phyloP scores from a whole-genome alignment of 805 yeast genomes.

The Hanseniaspora osmophila region DNA sequence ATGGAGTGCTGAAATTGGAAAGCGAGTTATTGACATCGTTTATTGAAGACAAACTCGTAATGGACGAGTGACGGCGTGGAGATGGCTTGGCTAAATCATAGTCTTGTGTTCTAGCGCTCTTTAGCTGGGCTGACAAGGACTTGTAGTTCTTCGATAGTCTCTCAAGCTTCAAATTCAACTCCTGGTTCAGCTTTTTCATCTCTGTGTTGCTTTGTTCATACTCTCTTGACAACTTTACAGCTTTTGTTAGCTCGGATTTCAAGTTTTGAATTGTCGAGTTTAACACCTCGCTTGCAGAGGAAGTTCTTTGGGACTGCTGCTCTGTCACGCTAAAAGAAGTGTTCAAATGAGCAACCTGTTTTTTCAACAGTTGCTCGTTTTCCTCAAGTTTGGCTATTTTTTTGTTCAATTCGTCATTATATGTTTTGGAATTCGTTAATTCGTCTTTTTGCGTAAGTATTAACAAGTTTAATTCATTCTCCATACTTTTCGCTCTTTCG shows the following conservation, averaged over 20 bases:
- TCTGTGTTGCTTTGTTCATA: conserved; percentile 37
- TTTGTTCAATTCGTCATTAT: not conserved
- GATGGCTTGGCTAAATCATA: conserved; percentile 19
- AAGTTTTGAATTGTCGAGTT: conserved; percentile 25
- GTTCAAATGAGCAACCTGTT: not conserved
- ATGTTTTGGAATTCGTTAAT: conserved; percentile 39
- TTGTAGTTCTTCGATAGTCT: conserved; percentile 55
- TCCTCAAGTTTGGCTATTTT: not conserved
- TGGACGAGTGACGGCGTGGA: conserved; percentile 11
- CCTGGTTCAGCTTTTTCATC: conserved; percentile 52
- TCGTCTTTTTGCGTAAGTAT: conserved; percentile 50
- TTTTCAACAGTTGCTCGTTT: not conserved
- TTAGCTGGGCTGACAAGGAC: conserved; percentile 43
- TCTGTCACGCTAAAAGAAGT: not conserved
- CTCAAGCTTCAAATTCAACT: conserved; percentile 50
- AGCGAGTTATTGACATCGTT: not conserved
- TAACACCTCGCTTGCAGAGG: conserved; percentile 8
- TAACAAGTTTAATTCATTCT: conserved; percentile 34
- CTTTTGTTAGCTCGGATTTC: conserved; percentile 36
- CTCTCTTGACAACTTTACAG: conserved; percentile 40
- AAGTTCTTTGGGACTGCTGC: not conserved
- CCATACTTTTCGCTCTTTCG: conserved; percentile 52
- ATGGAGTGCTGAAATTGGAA: not conserved
- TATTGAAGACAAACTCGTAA: not conserved
- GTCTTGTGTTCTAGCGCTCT: conserved; percentile 27